phyloP scores from a whole-genome alignment of 2,329 filamentous ascomycete genomes.

The Davidsoniella virescens region DNA sequence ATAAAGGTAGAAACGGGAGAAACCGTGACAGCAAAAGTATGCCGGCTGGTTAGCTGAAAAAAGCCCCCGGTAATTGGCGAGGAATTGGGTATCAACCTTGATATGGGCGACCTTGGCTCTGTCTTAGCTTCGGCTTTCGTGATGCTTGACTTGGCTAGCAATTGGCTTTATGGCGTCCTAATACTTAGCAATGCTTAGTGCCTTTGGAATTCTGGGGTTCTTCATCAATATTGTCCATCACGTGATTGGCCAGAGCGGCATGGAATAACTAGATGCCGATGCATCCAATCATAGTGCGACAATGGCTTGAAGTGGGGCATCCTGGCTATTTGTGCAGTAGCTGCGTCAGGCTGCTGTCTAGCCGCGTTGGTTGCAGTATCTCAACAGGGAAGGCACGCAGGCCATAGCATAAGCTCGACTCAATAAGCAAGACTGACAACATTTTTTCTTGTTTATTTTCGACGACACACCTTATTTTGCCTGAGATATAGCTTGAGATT shows the following conservation, averaged over 20 bases:
- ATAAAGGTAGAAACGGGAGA: too few relatives aligned
- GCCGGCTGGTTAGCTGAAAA: too few relatives aligned
- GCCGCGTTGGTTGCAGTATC: slow-evolving; percentile 20
- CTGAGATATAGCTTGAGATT: too few relatives aligned
- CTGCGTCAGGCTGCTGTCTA: slow-evolving; percentile 24
- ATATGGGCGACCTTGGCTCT: too few relatives aligned
- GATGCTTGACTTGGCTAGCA: not conserved
- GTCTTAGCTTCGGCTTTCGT: too few relatives aligned
- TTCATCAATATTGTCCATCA: not conserved
- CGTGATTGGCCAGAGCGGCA: slow-evolving; percentile 3
- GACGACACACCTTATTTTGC: too few relatives aligned
- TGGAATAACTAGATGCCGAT: not conserved
- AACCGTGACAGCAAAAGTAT: too few relatives aligned
- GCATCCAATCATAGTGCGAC: not conserved
- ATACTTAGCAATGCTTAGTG: not conserved
- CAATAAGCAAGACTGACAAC: not conserved
- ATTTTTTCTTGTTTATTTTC: too few relatives aligned
- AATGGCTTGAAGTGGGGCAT: not conserved
- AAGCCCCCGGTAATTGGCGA: too few relatives aligned
- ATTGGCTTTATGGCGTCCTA: not conserved
- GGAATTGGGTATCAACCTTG: too few relatives aligned
- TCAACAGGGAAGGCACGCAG: not conserved
- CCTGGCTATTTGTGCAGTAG: not conserved
- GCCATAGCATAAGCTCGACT: not conserved
- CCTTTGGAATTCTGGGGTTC: not conserved